Evolutionary conservation across 1,139 yeast genomes (phyloP).

Genomic region (Hansenula lynferdii): DNA sequence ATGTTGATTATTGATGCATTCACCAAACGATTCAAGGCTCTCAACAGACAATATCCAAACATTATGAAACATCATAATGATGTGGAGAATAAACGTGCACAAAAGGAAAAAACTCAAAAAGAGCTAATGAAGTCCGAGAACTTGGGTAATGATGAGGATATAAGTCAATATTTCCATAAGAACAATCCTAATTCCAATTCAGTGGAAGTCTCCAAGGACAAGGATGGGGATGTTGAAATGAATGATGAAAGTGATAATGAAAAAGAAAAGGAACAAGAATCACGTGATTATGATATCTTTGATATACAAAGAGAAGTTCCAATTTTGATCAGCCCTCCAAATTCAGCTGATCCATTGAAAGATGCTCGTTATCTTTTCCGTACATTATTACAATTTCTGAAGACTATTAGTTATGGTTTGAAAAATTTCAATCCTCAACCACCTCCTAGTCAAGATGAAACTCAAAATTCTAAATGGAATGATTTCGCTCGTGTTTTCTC

Average conservation of each 20-base stretch:
- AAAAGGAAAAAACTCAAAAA: constrained; percentile 40
- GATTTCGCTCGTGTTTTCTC: constrained; percentile 82
- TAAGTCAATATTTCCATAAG: constrained; percentile 12
- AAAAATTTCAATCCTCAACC: constrained; percentile 90
- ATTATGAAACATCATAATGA: constrained; percentile 60
- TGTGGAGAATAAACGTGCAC: constrained; percentile 39
- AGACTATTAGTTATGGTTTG: constrained; percentile 86
- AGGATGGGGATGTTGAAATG: constrained; percentile 28
- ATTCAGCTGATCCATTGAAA: constrained; percentile 63
- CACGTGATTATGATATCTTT: constrained; percentile 33
- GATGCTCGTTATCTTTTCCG: constrained; percentile 88
- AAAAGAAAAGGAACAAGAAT: constrained; percentile 15
- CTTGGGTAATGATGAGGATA: constrained; percentile 21
- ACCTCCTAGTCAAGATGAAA: constrained; percentile 56
- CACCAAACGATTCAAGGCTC: constrained; percentile 72
- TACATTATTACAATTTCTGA: constrained; percentile 83
- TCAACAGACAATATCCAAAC: constrained; percentile 67
- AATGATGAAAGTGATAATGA: constrained; percentile 13
- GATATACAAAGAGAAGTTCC: constrained; percentile 45
- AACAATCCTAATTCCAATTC: no score
- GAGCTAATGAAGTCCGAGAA: constrained; percentile 37
- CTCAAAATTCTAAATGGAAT: constrained; percentile 72
- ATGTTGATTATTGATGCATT: constrained; percentile 84
- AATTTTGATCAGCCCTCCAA: constrained; percentile 37
- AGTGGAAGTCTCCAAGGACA: constrained; percentile 4